Conservation (phyloP, 768 basidiomycete species). For the Lentinus tigrinus region DNA sequence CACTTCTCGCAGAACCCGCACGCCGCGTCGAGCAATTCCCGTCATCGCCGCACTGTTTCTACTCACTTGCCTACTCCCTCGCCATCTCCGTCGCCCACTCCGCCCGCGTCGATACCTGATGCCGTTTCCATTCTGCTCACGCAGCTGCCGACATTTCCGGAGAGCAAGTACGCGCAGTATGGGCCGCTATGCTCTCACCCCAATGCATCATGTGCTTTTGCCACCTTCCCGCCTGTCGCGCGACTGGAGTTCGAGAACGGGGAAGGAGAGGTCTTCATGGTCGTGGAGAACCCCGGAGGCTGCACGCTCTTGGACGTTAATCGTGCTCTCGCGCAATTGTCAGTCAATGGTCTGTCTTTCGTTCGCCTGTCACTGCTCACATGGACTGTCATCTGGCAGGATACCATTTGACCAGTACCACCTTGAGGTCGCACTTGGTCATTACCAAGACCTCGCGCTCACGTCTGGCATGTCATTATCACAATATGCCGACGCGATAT, state of each 20-base stretch:
- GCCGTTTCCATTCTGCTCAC: conserved; percentile 23
- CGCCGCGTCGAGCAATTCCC: not conserved
- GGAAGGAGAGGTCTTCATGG: conserved; percentile 16
- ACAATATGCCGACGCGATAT: conserved; percentile 17
- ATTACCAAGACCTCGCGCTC: conserved; percentile 23
- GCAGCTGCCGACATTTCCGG: conserved; percentile 26
- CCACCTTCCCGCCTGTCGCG: conserved; percentile 25
- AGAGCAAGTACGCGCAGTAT: conserved; percentile 22
- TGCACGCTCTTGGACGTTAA: conserved; percentile 27
- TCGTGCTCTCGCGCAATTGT: conserved; percentile 23
- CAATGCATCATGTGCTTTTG: conserved; percentile 27
- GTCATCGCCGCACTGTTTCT: not conserved
- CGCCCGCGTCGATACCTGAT: conserved; percentile 15
- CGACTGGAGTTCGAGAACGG: conserved; percentile 21
- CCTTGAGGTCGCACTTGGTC: conserved; percentile 17
- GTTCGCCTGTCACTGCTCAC: no score
- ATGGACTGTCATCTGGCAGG: not conserved
- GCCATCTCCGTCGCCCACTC: conserved; percentile 14
- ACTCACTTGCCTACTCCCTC: conserved; percentile 13
- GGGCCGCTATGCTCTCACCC: conserved; percentile 26
- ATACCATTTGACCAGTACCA: conserved; percentile 18
- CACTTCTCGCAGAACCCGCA: conserved; percentile 19
- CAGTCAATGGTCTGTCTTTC: not conserved
- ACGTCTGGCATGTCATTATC: conserved; percentile 18
- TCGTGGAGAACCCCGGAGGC: conserved; percentile 25